Percentiles rank a stretch among this genome's conserved stretches.
Conservation (phyloP, 2,329 filamentous ascomycete genomes). For the Berkeleyomyces rouxiae region DNA sequence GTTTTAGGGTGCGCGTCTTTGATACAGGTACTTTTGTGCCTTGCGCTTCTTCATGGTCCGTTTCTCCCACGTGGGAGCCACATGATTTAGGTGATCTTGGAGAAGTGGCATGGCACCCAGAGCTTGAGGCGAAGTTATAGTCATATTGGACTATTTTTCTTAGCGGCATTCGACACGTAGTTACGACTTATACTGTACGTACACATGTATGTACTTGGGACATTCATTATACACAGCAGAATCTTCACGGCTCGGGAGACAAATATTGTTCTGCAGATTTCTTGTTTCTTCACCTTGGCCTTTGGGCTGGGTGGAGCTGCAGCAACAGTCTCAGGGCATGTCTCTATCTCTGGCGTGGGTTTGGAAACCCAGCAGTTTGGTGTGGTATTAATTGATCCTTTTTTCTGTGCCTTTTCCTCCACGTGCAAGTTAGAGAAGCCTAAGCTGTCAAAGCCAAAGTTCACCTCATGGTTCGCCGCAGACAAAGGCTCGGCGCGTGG, state of each 20-base stretch:
- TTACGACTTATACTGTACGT: neutral
- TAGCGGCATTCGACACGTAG: neutral
- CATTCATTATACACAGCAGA: too few relatives aligned
- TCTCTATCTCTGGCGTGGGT: neutral
- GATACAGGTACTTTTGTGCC: too few relatives aligned
- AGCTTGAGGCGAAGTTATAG: neutral
- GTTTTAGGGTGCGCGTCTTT: too few relatives aligned
- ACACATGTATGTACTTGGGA: neutral
- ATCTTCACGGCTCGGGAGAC: too few relatives aligned
- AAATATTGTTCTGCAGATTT: too few relatives aligned
- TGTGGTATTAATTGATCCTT: neutral
- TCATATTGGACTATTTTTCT: too few relatives aligned
- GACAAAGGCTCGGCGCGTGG: neutral
- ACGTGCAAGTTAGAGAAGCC: neutral
- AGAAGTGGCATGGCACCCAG: neutral
- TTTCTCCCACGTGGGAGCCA: neutral
- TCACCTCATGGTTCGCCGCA: neutral
- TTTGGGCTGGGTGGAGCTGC: neutral
- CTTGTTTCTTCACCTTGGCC: neutral
- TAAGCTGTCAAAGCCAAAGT: neutral
- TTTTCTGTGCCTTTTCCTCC: neutral
- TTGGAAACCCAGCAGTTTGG: neutral
- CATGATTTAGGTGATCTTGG: neutral
- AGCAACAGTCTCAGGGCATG: neutral
- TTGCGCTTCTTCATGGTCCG: too few relatives aligned